Evolutionary conservation across 345 rosid species (phyloP).

Genomic region (Eucalyptus pauciflora): DNA sequence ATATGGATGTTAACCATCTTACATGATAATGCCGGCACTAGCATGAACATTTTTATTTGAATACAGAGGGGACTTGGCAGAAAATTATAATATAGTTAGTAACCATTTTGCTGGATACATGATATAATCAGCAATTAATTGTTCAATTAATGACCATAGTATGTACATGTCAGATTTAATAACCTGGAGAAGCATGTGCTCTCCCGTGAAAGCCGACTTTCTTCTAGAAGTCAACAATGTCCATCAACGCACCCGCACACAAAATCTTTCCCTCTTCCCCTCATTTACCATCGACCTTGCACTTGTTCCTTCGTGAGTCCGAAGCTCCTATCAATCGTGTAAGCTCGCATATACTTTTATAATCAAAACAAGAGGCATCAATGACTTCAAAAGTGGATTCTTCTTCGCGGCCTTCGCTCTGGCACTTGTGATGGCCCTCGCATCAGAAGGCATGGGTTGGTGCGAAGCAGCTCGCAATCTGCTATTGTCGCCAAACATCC

Average conservation of each 20-base stretch:
- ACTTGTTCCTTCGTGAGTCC: neutral
- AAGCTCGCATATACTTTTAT: neutral
- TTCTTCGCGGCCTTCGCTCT: neutral
- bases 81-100: too few species aligned
- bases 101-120: neutral
- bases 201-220: neutral
- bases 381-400: neutral
- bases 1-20: too few species aligned
- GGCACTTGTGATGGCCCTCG: neutral
- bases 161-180: neutral
- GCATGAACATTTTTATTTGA: too few species aligned
- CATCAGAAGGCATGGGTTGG: neutral
- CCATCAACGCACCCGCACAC: neutral
- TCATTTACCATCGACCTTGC: neutral
- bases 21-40: accelerated
- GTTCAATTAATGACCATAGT: neutral
- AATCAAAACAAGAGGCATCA: neutral
- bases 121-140: too few species aligned
- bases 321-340: neutral
- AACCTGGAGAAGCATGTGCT: neutral
- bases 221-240: neutral
- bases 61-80: neutral
- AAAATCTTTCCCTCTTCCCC: neutral
- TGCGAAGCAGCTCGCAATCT: neutral
- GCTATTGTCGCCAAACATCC: neutral